Evolutionary conservation across 75 land plant species (phyloP).

Genomic region (Cupressus sempervirens): DNA sequence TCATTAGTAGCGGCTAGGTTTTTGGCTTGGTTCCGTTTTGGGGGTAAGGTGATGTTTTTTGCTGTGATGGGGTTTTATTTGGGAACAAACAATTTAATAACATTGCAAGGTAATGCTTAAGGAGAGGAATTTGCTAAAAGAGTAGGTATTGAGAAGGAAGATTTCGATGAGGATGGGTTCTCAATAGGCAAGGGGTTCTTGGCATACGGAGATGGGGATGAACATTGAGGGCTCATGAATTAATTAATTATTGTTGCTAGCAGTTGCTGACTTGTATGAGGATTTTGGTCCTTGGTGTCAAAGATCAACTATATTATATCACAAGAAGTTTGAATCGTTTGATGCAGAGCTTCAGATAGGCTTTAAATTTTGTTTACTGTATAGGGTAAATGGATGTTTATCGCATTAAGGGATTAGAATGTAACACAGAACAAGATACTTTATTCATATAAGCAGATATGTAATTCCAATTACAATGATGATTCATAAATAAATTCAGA

Average conservation of each 20-base stretch:
- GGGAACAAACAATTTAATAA: background rate
- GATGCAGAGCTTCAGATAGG: conserved; percentile 97
- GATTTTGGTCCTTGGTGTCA: conserved; percentile 99
- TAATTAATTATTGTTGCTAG: conserved; percentile 86
- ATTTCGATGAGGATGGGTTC: background rate
- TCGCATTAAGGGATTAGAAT: too few species aligned
- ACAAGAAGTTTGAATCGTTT: conserved; percentile 60
- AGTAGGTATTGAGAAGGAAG: background rate
- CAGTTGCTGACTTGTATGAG: conserved; percentile 93
- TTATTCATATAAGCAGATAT: too few species aligned
- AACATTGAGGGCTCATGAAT: conserved; percentile 55
- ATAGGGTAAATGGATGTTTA: too few species aligned
- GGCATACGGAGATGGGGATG: conserved; percentile 77
- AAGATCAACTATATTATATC: conserved; percentile 58
- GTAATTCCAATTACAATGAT: too few species aligned
- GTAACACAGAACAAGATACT: too few species aligned
- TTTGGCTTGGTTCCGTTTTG: background rate
- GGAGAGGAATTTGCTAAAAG: background rate
- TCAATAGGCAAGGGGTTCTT: conserved; percentile 45
- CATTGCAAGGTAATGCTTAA: background rate
- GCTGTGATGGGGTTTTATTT: background rate
- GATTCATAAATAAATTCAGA: too few species aligned
- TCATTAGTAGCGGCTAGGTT: too few species aligned
- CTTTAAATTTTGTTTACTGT: conserved; percentile 89
- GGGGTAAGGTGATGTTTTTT: background rate